Evolutionary conservation across 768 basidiomycete species (phyloP), one percentile per base, ranked within the genome.

Genomic region (Candolleomyces eurysporus): DNA sequence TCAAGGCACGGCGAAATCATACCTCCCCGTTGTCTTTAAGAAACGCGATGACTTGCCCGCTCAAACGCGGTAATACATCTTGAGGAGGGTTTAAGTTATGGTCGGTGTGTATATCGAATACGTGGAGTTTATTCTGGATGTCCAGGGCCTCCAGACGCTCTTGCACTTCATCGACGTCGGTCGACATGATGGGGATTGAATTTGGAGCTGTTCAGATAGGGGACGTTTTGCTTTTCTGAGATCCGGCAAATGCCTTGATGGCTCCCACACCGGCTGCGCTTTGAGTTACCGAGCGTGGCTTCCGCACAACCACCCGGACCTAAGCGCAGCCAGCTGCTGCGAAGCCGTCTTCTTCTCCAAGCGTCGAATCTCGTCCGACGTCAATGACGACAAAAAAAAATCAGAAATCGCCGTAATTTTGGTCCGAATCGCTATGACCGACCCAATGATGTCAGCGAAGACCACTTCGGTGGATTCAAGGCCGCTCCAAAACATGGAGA

Each of bases 1-100:
- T 60, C n/a, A 54, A 40, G 36, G 19, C 14, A 30, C 30, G 40
- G 5, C 65, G 22, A 54, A 39, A 62, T 30, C 8, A 39, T 40
- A 77, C 80, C 65, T 77, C 69, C 21, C 69, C 67, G 9, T 67
- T 60, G 1, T 72, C 69, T 16, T 62, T 59, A 22, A 82, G 69
- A 54, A 76, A 76, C 5, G 71, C 63, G n/a, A 74, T 61, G 17
- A 82, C 69, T 7, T 76, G 75, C 2, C 70, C 67, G 57, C 80
- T 79, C 46, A 82, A 67, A n/a, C 75, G 57, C 31, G 60, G 57
- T 68, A 52, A 70, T 49, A 21, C 66, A 58, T 52, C 68, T 69
- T 59, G 63, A 49, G 68, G 70, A 19, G 69, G 73, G 26, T 53
- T 51, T 21, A 71, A 63, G 60, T 79, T 78, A 59, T 72, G 67